These are phyloP conservation scores for Cantharellus anzutake DNA, from an alignment of 768 basidiomycete species.

Conservation along the genomic window DNA sequence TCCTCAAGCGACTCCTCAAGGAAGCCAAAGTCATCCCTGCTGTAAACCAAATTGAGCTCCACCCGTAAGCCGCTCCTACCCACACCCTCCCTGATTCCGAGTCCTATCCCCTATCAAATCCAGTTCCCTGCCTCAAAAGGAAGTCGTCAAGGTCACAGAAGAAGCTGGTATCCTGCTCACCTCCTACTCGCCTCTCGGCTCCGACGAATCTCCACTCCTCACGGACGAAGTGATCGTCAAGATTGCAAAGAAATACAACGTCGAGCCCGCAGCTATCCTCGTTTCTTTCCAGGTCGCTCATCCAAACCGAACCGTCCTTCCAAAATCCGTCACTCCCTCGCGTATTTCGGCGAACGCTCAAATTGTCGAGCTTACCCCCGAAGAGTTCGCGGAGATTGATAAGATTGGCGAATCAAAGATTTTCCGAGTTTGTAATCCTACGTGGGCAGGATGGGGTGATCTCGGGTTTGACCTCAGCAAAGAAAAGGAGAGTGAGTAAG, in stretches of 20 bases:
- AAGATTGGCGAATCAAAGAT: slow-evolving; percentile 39
- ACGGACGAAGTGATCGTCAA: slow-evolving; percentile 12
- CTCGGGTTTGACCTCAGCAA: neutral
- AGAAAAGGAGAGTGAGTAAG: too few relatives aligned
- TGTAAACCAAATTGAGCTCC: slow-evolving; percentile 69
- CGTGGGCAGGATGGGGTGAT: slow-evolving; percentile 41
- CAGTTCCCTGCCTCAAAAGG: slow-evolving; percentile 16
- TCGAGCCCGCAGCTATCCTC: slow-evolving; percentile 10
- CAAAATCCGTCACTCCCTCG: slow-evolving; percentile 15
- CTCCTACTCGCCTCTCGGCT: slow-evolving; percentile 50
- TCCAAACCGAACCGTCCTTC: slow-evolving; percentile 11
- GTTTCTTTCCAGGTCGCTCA: slow-evolving; percentile 8
- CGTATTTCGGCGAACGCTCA: slow-evolving; percentile 30
- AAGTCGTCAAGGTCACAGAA: slow-evolving; percentile 39
- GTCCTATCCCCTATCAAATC: slow-evolving; percentile 33
- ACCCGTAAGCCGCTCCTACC: slow-evolving; percentile 32
- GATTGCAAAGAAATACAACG: slow-evolving; percentile 14
- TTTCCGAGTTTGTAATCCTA: slow-evolving; percentile 46
- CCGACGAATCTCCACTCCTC: slow-evolving; percentile 12
- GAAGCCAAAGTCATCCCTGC: slow-evolving; percentile 57
- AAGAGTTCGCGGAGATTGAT: slow-evolving; percentile 39
- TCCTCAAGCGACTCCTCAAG: slow-evolving; percentile 45
- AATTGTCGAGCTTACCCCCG: slow-evolving; percentile 39
- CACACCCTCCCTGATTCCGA: slow-evolving; percentile 46
- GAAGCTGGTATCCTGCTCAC: slow-evolving; percentile 51